Evolutionary conservation across 108 stramenopile species (phyloP), one percentile per base, ranked within the genome.

Genomic region (Skeletonema grethae): DNA sequence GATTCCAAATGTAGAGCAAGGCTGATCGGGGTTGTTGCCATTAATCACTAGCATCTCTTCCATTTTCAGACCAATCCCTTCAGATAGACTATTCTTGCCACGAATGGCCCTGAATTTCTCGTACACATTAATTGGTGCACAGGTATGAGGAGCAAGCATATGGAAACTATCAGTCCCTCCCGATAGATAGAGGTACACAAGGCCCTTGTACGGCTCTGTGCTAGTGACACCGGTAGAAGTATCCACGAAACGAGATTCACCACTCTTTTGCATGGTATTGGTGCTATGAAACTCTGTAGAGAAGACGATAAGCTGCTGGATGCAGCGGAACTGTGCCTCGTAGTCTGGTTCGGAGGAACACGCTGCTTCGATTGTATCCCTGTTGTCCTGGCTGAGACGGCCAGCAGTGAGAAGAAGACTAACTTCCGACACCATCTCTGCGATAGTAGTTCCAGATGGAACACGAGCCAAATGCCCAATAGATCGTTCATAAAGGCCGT

Each of bases 201-300:
- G 63, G 4, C 87, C 86, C 69, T 91, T 88, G 85, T 90, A 88
- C 2, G 82, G 72, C 30, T 75, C 72, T 15, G 48, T 71, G 48
- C 66, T 68, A 29, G 30, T 53, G 16, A 34, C 74, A 11, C n/a
- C 38, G 31, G 35, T 9, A 35, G 20, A 34, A 20, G 60, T 63
- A 32, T 64, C 30, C 10, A 25, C 71, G 13, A 1, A 57, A 39
- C 58, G 65, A 46, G 12, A 68, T 41, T 61, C 67, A 0, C 64
- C 77, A 68, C 77, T 82, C 39, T 55, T 55, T n/a, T 22, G 57
- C 6, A 68, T 75, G 0, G 22, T 69, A 68, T 60, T 84, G 0
- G 88, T 88, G 18, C 72, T 72, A 29, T 93, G 92, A 55, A 93
- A 90, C 63, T 93, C 89, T 16, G 82, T 84, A 12, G 86, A 68